These are phyloP conservation scores for Tuber aestivum DNA, from an alignment of 495 filamentous ascomycete genomes.

Conservation along the genomic window DNA sequence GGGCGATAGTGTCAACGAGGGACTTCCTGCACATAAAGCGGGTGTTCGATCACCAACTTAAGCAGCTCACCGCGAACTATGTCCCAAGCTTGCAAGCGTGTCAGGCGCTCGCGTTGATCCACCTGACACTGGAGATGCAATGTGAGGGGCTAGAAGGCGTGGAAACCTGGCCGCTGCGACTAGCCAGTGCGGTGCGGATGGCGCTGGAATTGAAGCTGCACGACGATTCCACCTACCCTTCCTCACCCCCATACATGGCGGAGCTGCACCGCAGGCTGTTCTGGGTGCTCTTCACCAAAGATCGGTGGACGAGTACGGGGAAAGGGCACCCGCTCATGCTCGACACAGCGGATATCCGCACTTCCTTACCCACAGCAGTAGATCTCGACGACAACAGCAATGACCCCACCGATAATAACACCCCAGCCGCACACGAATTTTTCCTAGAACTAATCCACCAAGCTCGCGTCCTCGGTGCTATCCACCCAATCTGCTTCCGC, in stretches of 20 bases:
- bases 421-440: conserved; percentile 21
- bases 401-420: conserved; percentile 20
- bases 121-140: conserved; percentile 32
- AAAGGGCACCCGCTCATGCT: conserved; percentile 36
- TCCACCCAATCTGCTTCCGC: conserved; percentile 33
- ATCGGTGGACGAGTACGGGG: conserved; percentile 35
- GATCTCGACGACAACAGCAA: too few relatives aligned
- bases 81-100: conserved; percentile 25
- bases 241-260: conserved; percentile 22
- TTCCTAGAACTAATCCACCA: conserved; percentile 32
- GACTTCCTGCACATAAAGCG: conserved; percentile 37
- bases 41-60: conserved; percentile 31
- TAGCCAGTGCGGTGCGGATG: conserved; percentile 35
- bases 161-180: conserved; percentile 32
- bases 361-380: conserved; percentile 22
- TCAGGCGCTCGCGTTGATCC: conserved; percentile 30
- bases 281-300: conserved; percentile 34
- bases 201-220: conserved; percentile 28
- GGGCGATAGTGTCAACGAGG: conserved; percentile 31
- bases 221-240: conserved; percentile 22
- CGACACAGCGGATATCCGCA: conserved; percentile 27
- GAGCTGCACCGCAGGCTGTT: conserved; percentile 32
- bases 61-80: conserved; percentile 25
- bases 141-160: conserved; percentile 35
- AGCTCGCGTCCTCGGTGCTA: conserved; percentile 16